Evolutionary conservation across 176 grass and related monocot species (phyloP), one percentile per base, ranked within the genome.

Genomic region (Cenchrus fungigraminus): DNA sequence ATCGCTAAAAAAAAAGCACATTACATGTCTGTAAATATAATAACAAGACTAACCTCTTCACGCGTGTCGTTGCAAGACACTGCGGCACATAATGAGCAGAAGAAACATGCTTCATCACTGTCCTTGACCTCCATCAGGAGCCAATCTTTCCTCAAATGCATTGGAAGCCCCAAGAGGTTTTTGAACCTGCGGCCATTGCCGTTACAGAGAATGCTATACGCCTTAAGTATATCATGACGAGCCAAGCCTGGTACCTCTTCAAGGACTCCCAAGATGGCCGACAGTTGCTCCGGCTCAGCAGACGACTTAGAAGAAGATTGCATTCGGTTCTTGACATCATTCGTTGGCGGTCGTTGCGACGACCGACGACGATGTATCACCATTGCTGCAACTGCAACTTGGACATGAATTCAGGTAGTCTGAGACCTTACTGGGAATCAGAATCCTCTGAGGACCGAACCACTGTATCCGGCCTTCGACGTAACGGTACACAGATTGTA

Each of bases 341-440:
- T 1, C 4, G 17, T 20, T 5, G 0, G 17, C 56, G 8, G 6
- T 5, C 8, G 0, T 1, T 50, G 0, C 1, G 1, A 2, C 9
- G 1, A 9, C 0, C 6, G 6, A 6, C 17, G 6, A 22, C 7
- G 57, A 19, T 19, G 37, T 9, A 9, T 15, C 65, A 43, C 16
- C 65, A 43, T 42, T 68, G 12, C 65, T 31, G 31, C 28, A 34
- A 65, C 65, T 25, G 22, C 22, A 25, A 25, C 22, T 9, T 68
- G 7, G 29, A 65, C 40, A 16, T 16, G 64, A 40, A 55, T 34
- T 55, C 46, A 74, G 15, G 72, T 55, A 74, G 51, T 16, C 7
- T 0, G 72, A 74, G 51, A 74, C 50, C 14, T 8, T 74, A 4
- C 72, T 74, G 3, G 15, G 72, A 9, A 54, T 51, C 25, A 17